phyloP scores from a whole-genome alignment of 768 basidiomycete species.

The Hericium rajendrae region DNA sequence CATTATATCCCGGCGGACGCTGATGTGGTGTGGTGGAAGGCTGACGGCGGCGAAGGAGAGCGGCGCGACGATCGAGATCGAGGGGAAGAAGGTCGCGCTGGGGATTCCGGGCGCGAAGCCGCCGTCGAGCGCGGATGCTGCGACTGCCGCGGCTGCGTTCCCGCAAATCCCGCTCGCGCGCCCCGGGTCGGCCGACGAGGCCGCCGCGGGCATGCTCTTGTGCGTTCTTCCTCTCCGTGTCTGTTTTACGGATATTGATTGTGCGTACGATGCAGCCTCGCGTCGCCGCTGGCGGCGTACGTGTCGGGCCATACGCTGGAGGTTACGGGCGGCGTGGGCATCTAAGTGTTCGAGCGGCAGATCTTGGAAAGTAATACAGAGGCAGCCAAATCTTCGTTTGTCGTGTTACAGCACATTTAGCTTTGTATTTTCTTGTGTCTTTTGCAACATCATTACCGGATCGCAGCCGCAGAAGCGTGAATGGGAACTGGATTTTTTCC shows the following conservation, averaged over 20 bases:
- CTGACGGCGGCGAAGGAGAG: slow-evolving; percentile 74
- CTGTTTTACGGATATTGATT: slow-evolving; percentile 8
- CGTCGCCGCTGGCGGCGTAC: slow-evolving; percentile 70
- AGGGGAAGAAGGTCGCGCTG: slow-evolving; percentile 75
- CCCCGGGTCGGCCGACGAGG: slow-evolving; percentile 65
- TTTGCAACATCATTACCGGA: no score
- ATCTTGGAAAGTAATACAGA: not conserved
- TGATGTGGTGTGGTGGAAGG: slow-evolving; percentile 26
- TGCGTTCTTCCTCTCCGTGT: slow-evolving; percentile 28
- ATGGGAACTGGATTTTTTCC: no score
- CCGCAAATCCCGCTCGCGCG: slow-evolving; percentile 55
- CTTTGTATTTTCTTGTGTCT: no score
- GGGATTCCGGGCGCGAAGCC: slow-evolving; percentile 59
- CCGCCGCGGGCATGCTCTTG: slow-evolving; percentile 69
- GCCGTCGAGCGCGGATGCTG: slow-evolving; percentile 13
- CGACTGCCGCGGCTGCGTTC: slow-evolving; percentile 31
- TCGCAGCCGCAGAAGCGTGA: no score
- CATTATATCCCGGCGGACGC: slow-evolving; percentile 3
- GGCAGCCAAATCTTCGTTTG: no score
- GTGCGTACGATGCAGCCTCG: slow-evolving; percentile 40
- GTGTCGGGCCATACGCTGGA: slow-evolving; percentile 79
- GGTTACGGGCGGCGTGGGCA: slow-evolving; percentile 57
- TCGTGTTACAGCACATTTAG: no score
- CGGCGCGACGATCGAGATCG: slow-evolving; percentile 66
- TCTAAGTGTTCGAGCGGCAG: not conserved